A percentile compares a stretch with the other conserved stretches of the same genome.
Evolutionary conservation across 768 basidiomycete genomes (phyloP).

Genomic region (Pulveroboletus sp.): DNA sequence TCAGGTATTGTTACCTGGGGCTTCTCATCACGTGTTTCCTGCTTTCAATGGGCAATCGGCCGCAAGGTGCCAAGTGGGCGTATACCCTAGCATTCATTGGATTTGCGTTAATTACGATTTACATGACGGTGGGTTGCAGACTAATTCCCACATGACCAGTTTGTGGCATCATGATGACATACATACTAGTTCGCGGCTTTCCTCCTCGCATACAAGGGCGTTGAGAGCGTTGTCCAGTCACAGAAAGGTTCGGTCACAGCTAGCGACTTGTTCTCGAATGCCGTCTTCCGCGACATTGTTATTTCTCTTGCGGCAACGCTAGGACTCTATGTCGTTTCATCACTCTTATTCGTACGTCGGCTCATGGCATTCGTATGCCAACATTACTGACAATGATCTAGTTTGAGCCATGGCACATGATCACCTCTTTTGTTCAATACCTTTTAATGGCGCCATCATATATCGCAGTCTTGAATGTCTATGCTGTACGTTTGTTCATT

Average conservation of each 20-base stretch:
- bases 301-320: conserved; percentile 84
- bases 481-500: conserved; percentile 48
- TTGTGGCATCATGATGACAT: neutral
- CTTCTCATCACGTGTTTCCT: conserved; percentile 86
- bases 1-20: conserved; percentile 87
- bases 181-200: conserved; percentile 63
- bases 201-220: conserved; percentile 79
- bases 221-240: conserved; percentile 53
- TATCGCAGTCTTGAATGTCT: conserved; percentile 91
- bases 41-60: conserved; percentile 85
- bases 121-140: conserved; percentile 75
- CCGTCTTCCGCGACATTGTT: conserved; percentile 83
- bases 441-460: conserved; percentile 90
- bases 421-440: conserved; percentile 95
- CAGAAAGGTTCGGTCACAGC: conserved; percentile 47
- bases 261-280: conserved; percentile 69
- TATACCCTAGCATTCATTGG: conserved; percentile 86
- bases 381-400: conserved; percentile 29
- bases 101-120: conserved; percentile 89
- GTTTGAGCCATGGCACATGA: conserved; percentile 98
- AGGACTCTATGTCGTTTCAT: conserved; percentile 83
- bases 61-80: conserved; percentile 84
- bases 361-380: neutral
- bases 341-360: conserved; percentile 75
- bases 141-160: conserved; percentile 1